Evolutionary conservation across 2,329 filamentous ascomycete genomes (phyloP), one percentile per base, ranked within the genome.

Genomic region (Balansia obtecta): DNA sequence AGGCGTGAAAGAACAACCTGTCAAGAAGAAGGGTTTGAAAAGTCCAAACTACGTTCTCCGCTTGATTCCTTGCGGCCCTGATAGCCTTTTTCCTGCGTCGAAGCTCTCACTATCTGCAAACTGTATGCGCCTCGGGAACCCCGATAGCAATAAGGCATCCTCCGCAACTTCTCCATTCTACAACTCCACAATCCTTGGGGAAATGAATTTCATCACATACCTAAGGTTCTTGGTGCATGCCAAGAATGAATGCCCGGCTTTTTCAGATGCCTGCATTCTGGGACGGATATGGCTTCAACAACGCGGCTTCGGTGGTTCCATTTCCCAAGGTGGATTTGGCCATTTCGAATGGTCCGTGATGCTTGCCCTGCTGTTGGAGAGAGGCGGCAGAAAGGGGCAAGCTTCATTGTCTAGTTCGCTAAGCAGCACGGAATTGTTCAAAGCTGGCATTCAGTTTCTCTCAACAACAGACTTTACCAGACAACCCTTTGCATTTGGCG

Each of bases 371-470:
- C 71, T 97, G 2, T 73, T 97, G 41, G 82, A 88, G 64, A 80
- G 79, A n/a, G 87, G 87, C 27, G 85, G 83, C 7, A 77, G 80
- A 7, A 83, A 83, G 53, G 85, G 86, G 2, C 78, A 82, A 55
- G 76, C 85, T 2, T 70, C 87, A 6, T 74, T 97, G 15, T 88
- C 89, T 6, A 74, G 80, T 5, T 87, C 87, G 8, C 85, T 95
- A 59, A 95, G 86, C 69, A 86, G 85, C 66, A 93, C 91, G 22
- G 91, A 97, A 66, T 75, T 97, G 43, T 96, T 98, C 76, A 97
- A 96, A 67, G 90, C 88, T 2, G 82, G 84, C 1, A 71, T 98
- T n/a, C 91, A 96, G 62, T 93, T 91, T 57, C 71, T 98, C 16
- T 82, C 85, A 1, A 77, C 79, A 1, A 83, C 79, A 38, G 83